Evolutionary conservation across 2,329 filamentous ascomycete species (phyloP).

Genomic region (Grosmannia clavigera): DNA sequence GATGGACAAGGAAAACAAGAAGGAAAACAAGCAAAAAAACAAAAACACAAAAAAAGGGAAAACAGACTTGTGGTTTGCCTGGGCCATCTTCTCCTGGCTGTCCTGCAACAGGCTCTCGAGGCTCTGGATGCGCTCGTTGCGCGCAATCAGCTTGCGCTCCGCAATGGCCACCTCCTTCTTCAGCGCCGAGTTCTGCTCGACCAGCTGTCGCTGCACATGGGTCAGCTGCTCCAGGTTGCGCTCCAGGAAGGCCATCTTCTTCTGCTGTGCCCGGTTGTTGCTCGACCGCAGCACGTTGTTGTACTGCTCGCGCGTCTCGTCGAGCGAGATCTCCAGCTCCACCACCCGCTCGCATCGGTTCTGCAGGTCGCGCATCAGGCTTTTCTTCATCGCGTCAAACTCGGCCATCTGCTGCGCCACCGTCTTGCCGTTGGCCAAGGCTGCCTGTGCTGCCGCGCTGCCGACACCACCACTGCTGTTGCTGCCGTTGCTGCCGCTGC

Average conservation of each 20-base stretch:
- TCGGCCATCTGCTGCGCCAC: constrained; percentile 96
- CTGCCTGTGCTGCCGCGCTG: constrained; percentile 14
- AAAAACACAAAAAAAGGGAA: neutral
- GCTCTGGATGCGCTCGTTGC: constrained; percentile 93
- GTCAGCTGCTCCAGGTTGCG: constrained; percentile 96
- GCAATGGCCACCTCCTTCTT: constrained; percentile 99
- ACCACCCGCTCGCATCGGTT: constrained; percentile 97
- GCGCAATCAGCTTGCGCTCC: constrained; percentile 88
- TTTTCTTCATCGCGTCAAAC: constrained; percentile 99
- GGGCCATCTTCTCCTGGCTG: constrained; percentile 95
- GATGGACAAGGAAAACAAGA: constrained; percentile 4
- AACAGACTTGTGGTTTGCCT: constrained; percentile 89
- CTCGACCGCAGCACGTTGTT: constrained; percentile 94
- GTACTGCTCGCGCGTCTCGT: constrained; percentile 97
- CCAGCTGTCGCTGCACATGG: constrained; percentile 90
- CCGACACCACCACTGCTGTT: constrained; percentile 30
- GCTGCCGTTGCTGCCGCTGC: constrained; percentile 20
- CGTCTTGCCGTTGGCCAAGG: constrained; percentile 66
- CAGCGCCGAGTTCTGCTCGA: constrained; percentile 91
- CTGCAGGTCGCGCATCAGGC: constrained; percentile 93
- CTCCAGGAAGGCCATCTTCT: constrained; percentile 99
- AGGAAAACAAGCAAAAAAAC: constrained; percentile 14
- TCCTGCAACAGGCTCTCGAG: constrained; percentile 87
- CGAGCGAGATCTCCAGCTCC: constrained; percentile 92
- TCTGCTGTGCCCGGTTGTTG: constrained; percentile 97